These are phyloP conservation scores for Zasmidium angulare DNA, from an alignment of 2,329 filamentous ascomycete genomes.

Conservation along the genomic window DNA sequence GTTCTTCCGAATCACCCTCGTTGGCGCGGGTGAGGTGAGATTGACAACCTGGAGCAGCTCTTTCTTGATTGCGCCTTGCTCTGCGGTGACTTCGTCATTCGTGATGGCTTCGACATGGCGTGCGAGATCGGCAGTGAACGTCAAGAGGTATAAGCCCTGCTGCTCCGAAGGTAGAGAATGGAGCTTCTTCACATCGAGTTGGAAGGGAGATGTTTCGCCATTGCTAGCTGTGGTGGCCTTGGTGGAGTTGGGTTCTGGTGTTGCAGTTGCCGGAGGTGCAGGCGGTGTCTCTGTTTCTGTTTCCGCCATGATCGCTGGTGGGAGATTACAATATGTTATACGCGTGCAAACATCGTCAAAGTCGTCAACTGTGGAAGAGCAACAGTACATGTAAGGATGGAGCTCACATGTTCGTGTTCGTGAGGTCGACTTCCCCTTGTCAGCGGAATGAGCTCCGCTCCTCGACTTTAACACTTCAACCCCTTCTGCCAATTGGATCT, in stretches of 20 bases:
- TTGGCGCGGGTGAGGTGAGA: conserved; percentile 75
- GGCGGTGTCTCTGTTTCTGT: conserved; percentile 13
- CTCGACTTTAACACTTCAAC: neutral
- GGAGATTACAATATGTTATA: conserved; percentile 14
- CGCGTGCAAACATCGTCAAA: neutral
- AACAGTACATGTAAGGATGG: neutral
- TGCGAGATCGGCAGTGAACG: conserved; percentile 78
- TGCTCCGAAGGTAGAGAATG: conserved; percentile 88
- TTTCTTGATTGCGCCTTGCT: conserved; percentile 90
- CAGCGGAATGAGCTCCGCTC: neutral
- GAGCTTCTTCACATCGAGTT: conserved; percentile 88
- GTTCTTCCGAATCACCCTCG: conserved; percentile 86
- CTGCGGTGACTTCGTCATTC: conserved; percentile 76
- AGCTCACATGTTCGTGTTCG: neutral
- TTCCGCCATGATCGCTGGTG: conserved; percentile 17
- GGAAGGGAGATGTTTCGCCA: conserved; percentile 29
- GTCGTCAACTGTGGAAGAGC: neutral
- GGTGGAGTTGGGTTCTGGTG: neutral
- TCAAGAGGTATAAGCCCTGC: conserved; percentile 90
- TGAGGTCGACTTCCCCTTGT: neutral
- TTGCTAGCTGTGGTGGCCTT: conserved; percentile 13
- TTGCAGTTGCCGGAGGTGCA: conserved; percentile 8
- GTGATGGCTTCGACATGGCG: conserved; percentile 75
- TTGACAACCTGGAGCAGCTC: conserved; percentile 92
- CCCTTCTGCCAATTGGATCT: neutral